Evolutionary conservation across 208 protist genomes (phyloP), one percentile per base, ranked within the genome.

Genomic region (Wallacemonas collosoma): DNA sequence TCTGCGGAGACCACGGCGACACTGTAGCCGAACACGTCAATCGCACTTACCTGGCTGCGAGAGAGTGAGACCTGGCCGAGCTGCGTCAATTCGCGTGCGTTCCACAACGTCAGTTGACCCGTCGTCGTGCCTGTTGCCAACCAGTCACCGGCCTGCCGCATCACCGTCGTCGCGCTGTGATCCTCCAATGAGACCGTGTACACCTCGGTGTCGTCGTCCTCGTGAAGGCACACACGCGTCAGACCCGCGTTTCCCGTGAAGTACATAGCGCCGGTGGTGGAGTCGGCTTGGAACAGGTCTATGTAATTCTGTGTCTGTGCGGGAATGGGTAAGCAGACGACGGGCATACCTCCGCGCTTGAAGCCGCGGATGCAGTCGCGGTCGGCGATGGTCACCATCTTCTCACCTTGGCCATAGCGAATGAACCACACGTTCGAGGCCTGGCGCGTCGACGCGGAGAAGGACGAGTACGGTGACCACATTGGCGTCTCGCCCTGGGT

Each of bases 171-270:
- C n/a, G 63, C 56, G 44, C 47, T 36, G 51, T 57, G 40, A 40
- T 71, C 66, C 53, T 94, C 84, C 47, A 82, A 75, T 48, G 87
- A 67, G 39, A 96, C 83, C 5, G 89, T 94, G 12, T 82, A 72
- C 50, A 76, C 72, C 7, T 77, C 61, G 38, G 76, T 82, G 44
- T 81, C 75, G 41, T 71, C 80, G 26, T 86, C 76, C 57, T 72
- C 62, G 51, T 74, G 67, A 54, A 96, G 77, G 43, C 71, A 26
- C 40, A 94, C 73, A 17, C 87, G 80, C 55, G 91, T 94, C n/a
- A 96, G 82, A 3, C 89, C 89, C 36, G 79, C 84, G 77, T 93
- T 89, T 41, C 92, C 92, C 44, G 85, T 91, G 77, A 94, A 93
- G 77, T 86, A 94, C 76, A 94, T 88, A 8, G 83, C 81, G 11